These are phyloP conservation scores for Ophiosphaerella narmari DNA, from an alignment of 2,329 filamentous ascomycete species.

Conservation along the genomic window DNA sequence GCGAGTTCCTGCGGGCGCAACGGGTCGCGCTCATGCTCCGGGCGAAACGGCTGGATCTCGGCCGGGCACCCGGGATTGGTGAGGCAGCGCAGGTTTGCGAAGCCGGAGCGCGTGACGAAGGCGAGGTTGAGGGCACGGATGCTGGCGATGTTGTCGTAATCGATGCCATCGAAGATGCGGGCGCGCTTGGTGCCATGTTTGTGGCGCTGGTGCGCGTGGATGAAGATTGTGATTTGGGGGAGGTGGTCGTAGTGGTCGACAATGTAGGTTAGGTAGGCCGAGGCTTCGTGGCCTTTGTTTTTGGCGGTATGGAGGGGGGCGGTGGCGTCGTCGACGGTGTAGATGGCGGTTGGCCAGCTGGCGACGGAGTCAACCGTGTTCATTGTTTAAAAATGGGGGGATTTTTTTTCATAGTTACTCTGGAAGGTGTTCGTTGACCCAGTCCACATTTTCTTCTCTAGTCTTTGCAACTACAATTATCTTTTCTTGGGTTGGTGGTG, in stretches of 20 bases:
- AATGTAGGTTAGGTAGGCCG: constrained; percentile 32
- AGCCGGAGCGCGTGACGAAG: constrained; percentile 46
- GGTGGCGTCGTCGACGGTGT: too few species aligned
- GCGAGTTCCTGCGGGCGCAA: constrained; percentile 12
- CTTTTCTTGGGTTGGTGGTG: too few species aligned
- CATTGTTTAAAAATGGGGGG: too few species aligned
- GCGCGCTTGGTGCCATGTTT: constrained; percentile 18
- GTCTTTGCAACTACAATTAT: too few species aligned
- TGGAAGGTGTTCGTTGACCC: too few species aligned
- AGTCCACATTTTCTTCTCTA: too few species aligned
- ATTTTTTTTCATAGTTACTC: too few species aligned
- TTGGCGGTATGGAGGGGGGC: too few species aligned
- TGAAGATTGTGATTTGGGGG: constrained; percentile 24
- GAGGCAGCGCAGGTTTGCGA: constrained; percentile 49
- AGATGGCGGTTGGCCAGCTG: too few species aligned
- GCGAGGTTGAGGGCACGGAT: constrained; percentile 37
- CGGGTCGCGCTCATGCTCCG: constrained; percentile 17
- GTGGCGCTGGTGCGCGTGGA: constrained; percentile 16
- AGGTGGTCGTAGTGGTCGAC: constrained; percentile 28
- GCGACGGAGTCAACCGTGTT: too few species aligned
- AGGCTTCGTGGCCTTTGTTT: constrained; percentile 29
- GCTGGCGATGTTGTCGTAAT: constrained; percentile 14
- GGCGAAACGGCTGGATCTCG: constrained; percentile 43
- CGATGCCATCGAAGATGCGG: constrained; percentile 9
- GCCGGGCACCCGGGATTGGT: constrained; percentile 47